phyloP scores from a whole-genome alignment of 345 rosid genomes.

The Melaleuca alternifolia region DNA sequence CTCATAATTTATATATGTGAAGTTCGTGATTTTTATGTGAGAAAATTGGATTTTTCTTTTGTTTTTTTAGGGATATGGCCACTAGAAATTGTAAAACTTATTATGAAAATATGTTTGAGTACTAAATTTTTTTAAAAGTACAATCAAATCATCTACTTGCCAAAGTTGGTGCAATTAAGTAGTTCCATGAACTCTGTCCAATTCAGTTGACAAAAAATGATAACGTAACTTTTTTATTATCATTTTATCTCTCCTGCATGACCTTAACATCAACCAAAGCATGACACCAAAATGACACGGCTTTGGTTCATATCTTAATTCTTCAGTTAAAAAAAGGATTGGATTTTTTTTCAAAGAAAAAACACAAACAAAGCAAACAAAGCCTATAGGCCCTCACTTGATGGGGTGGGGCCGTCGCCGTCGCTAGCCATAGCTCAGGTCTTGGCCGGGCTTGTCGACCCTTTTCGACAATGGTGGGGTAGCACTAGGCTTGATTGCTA shows the following conservation, averaged over 20 bases:
- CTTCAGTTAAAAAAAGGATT: no score
- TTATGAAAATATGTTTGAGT: neutral
- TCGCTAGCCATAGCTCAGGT: neutral
- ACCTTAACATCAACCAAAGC: neutral
- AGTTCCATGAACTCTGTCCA: accelerated
- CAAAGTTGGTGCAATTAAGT: accelerated
- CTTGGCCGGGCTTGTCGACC: neutral
- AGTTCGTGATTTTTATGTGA: neutral
- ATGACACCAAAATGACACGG: neutral
- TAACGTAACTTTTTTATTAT: neutral
- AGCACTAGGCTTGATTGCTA: neutral
- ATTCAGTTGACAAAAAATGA: neutral
- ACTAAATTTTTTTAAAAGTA: no score
- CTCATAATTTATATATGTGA: neutral
- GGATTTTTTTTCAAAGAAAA: no score
- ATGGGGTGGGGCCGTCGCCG: no score
- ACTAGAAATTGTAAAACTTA: neutral
- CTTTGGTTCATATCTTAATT: no score
- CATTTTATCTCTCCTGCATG: accelerated
- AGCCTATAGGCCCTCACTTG: no score
- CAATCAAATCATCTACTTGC: no score
- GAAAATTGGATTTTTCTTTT: neutral
- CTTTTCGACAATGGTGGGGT: neutral
- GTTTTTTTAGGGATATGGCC: neutral
- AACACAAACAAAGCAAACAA: neutral